phyloP scores from a whole-genome alignment of 202 grass and related monocot genomes.

The Digitaria exilis region DNA sequence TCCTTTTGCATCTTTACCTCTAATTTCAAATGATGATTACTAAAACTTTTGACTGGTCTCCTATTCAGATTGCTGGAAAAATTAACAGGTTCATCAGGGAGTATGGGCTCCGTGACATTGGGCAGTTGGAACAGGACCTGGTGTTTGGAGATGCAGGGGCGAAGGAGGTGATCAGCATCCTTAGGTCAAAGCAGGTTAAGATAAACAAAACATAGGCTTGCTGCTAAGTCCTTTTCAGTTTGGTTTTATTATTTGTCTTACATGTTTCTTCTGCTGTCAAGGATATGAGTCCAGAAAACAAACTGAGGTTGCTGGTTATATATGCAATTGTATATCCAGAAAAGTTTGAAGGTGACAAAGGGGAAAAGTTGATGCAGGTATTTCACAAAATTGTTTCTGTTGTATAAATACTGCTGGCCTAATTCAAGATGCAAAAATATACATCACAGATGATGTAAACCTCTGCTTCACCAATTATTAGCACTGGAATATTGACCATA shows the following conservation, averaged over 20 bases:
- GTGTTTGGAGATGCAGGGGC: constrained; percentile 98
- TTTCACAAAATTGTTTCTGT: constrained; percentile 2
- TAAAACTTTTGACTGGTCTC: constrained; percentile 4
- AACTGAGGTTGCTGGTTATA: constrained; percentile 91
- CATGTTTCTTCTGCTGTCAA: constrained; percentile 43
- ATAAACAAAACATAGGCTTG: constrained; percentile 4
- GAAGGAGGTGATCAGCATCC: constrained; percentile 89
- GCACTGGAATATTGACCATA: background rate
- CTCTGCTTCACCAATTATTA: constrained; percentile 12
- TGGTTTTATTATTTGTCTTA: constrained; percentile 39
- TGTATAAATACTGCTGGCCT: constrained; percentile 8
- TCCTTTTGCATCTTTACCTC: background rate
- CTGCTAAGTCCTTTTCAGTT: constrained; percentile 18
- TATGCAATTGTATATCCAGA: constrained; percentile 83
- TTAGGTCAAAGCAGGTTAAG: constrained; percentile 84
- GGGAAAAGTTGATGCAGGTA: constrained; percentile 95
- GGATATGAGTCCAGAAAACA: constrained; percentile 94
- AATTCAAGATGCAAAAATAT: constrained; percentile 3
- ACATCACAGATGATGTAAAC: constrained; percentile 8
- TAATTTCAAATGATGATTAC: constrained; percentile 14
- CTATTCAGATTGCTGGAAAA: constrained; percentile 94
- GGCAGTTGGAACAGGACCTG: constrained; percentile 91
- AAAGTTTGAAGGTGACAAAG: constrained; percentile 99
- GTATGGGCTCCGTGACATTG: constrained; percentile 69
- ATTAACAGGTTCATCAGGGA: constrained; percentile 80